Percentiles rank a stretch among this genome's conserved stretches.
Conservation (phyloP, 2,329 filamentous ascomycete species). For the Fusarium chaquense region DNA sequence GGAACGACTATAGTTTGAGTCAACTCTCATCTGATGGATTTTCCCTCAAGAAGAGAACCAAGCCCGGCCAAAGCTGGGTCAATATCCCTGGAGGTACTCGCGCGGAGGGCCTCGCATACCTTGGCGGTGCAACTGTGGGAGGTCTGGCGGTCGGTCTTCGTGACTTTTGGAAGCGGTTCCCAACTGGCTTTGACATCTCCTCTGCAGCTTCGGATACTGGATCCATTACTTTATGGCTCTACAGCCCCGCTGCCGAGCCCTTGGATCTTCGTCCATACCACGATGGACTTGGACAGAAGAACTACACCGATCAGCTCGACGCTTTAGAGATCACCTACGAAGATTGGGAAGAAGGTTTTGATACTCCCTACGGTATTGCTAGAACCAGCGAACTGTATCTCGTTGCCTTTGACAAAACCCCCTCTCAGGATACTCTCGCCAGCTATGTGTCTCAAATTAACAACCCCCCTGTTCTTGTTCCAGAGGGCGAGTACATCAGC, state of each 20-base stretch:
- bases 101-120: conserved; percentile 68
- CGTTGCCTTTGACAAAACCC: conserved; percentile 65
- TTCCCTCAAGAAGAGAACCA: conserved; percentile 70
- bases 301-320: conserved; percentile 68
- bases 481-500: conserved; percentile 62
- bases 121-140: conserved; percentile 68
- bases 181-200: conserved; percentile 67
- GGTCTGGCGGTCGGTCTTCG: conserved; percentile 69
- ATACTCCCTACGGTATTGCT: conserved; percentile 68
- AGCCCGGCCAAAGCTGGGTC: conserved; percentile 68
- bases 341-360: conserved; percentile 67
- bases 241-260: conserved; percentile 66
- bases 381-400: conserved; percentile 69
- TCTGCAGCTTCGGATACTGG: conserved; percentile 63
- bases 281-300: conserved; percentile 67
- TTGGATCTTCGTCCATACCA: conserved; percentile 70
- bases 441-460: conserved; percentile 60
- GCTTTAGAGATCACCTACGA: conserved; percentile 74
- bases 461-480: conserved; percentile 64
- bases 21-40: conserved; percentile 72
- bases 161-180: conserved; percentile 74
- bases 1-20: conserved; percentile 68
- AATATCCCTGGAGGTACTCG: conserved; percentile 68
- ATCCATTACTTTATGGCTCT: conserved; percentile 70
- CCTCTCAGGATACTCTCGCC: conserved; percentile 60